phyloP scores from a whole-genome alignment of 495 filamentous ascomycete genomes.

The Xeromyces bisporus region DNA sequence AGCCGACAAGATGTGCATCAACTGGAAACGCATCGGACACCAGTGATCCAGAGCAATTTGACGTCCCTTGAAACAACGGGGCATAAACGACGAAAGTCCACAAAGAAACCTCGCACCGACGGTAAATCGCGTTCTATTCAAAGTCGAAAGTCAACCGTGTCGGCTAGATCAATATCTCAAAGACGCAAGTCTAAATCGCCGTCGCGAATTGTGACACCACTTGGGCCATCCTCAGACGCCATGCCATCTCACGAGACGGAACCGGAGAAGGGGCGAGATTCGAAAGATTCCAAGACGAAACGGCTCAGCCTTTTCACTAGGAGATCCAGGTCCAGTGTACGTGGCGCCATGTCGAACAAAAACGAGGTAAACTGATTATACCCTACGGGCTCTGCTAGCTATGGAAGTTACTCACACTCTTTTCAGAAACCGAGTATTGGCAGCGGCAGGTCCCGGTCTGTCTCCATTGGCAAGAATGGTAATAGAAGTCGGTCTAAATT shows the following conservation, averaged over 20 bases:
- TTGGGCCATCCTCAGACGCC: slow-evolving; percentile 15
- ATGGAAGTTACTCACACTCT: slow-evolving; percentile 52
- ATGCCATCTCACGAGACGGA: slow-evolving; percentile 15
- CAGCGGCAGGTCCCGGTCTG: slow-evolving; percentile 29
- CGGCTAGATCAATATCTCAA: slow-evolving; percentile 24
- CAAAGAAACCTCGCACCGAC: slow-evolving; percentile 12
- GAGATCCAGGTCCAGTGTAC: slow-evolving; percentile 57
- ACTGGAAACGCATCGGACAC: slow-evolving; percentile 43
- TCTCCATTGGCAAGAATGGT: slow-evolving; percentile 37
- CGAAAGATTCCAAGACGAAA: slow-evolving; percentile 20
- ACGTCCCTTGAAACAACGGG: slow-evolving; percentile 23
- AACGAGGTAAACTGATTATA: too few species aligned
- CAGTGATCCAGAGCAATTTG: slow-evolving; percentile 67
- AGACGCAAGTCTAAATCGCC: slow-evolving; percentile 18
- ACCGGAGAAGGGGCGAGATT: slow-evolving; percentile 9
- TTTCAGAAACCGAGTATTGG: slow-evolving; percentile 32
- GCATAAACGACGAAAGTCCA: slow-evolving; percentile 27
- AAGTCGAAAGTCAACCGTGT: slow-evolving; percentile 16
- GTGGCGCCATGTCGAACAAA: too few species aligned
- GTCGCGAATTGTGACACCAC: slow-evolving; percentile 24
- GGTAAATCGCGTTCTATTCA: slow-evolving; percentile 5
- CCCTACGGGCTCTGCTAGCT: slow-evolving; percentile 96
- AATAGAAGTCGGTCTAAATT: slow-evolving; percentile 33
- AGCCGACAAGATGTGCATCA: slow-evolving; percentile 68
- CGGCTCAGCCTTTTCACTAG: slow-evolving; percentile 66